Conservation (phyloP, 371 early-diverging fungal genomes). For the Furculomyces boomerangus region DNA sequence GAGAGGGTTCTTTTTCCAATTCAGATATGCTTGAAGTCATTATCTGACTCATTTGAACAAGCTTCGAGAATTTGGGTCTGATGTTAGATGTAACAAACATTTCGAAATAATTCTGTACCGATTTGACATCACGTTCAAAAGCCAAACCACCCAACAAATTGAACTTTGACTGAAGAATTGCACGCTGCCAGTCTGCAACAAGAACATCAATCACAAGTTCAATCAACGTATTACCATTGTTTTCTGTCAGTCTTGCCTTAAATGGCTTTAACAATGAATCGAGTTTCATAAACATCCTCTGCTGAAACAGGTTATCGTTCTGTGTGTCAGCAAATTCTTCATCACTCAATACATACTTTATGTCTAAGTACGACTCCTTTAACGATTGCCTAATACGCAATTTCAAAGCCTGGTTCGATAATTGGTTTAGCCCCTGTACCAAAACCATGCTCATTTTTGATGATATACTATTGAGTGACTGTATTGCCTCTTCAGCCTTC, state of each 20-base stretch:
- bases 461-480: constrained; percentile 8
- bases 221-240: constrained; percentile 46
- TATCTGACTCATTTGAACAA: constrained; percentile 61
- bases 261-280: constrained; percentile 34
- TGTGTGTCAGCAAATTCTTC: constrained; percentile 68
- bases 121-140: constrained; percentile 77
- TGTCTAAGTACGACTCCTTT: constrained; percentile 60
- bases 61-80: constrained; percentile 54
- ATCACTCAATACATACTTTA: constrained; percentile 72
- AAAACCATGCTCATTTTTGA: constrained; percentile 10
- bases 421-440: constrained; percentile 57
- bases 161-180: constrained; percentile 65
- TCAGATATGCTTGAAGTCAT: constrained; percentile 26
- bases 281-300: constrained; percentile 51
- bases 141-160: constrained; percentile 36
- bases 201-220: constrained; percentile 38
- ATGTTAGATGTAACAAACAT: constrained; percentile 9
- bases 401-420: constrained; percentile 56
- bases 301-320: constrained; percentile 51
- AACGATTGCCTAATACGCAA: constrained; percentile 59
- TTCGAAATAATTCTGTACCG: constrained; percentile 48
- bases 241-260: constrained; percentile 35
- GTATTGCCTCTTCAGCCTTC: constrained; percentile 4
- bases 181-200: constrained; percentile 67
- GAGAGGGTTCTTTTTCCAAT: no score